Base-by-base conservation (phyloP, 139 green algal genomes). In the Ulvella scutata region DNA sequence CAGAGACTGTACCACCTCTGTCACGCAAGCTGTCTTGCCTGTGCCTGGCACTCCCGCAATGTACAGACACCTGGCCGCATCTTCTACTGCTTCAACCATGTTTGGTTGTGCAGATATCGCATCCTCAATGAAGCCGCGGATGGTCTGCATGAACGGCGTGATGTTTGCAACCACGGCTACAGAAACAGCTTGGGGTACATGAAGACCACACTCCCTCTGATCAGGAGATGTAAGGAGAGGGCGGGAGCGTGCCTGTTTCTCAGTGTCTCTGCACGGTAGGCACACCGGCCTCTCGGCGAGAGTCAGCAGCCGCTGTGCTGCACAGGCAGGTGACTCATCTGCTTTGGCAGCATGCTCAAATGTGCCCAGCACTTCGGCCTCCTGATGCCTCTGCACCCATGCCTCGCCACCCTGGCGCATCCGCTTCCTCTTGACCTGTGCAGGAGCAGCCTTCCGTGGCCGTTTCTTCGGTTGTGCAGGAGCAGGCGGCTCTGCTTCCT, bases 11-110 rank as follows among this genome's bases (percentile, higher is more conserved):
- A 91, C 81, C 37, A 88, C 85, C 81, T 92, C 86, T 75, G 82
- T 88, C 38, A 96, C 87, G 0, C 88, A 93, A 13, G 94, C 94
- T 2, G 94, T 99, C 86, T 99, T 98, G 78, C 94, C 94, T 0
- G 94, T 98, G 38, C 94, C 94, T 0, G 94, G 94, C 67, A 99
- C 93, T 20, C 94, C 94, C 38, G 83, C 93, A 43, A 99, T 88
- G 82, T 98, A 99, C 74, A 98, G 77, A 85, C 97, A 60, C 62
- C 91, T 90, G 2, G 60, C 67, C 21, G 61, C 73, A 3, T 67
- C 40, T 26, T 79, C 76, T 23, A 78, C 82, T 87, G 80, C 36
- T 59, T 37, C 10, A 4, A 4, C 3, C 7, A 4, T 1, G 3
- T 72, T 28, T 39, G 33, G 6, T 37, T 26, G 20, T 23, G 31